Base-by-base conservation (phyloP, 345 rosid genomes). In the Salix arbutifolia region DNA sequence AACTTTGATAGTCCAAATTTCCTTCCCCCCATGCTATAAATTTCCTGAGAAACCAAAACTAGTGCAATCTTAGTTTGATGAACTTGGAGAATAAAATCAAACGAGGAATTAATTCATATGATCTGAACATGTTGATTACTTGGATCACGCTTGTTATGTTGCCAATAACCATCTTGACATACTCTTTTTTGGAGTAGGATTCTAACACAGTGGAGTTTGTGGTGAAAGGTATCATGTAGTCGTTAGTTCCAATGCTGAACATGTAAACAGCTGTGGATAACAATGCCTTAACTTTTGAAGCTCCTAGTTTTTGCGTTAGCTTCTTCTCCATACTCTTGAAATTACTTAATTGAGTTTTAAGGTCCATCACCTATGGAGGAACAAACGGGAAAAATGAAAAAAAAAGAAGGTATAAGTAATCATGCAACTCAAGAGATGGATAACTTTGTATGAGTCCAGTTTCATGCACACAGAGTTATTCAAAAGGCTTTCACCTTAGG, bases 251-350 rank as follows among this genome's bases (percentile, higher is more conserved):
- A 28, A 84, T 79, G 72, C 74, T 77, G 68, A 86, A 38, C 11
- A 90, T 40, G 82, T 83, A 86, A 69, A 88, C 84, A 56, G 89
- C 86, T 75, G 19, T 78, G 14, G 89, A 80, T 6, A 87, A n/a
- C 35, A 83, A 21, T 26, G 21, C 37, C 78, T 80, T 79, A 16
- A 84, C 70, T 56, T 78, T 76, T 7, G 67, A 56, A 67, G 79
- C 71, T 44, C 90, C 90, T n/a, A 83, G 68, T 69, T 83, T 72
- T 23, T 80, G 69, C 70, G 77, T 81, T 78, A 87, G 62, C 6
- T 33, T 62, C 37, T 78, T 76, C 42, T 31, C 79, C 66, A 74
- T 82, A 0, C 80, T 69, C 69, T 80, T 85, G 81, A 87, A 84
- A 23, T 85, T 67, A 28, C 70, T 77, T 21, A 84, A 16, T 58